phyloP scores from a whole-genome alignment of 106 monocot species.

The Dendrobium officinale region DNA sequence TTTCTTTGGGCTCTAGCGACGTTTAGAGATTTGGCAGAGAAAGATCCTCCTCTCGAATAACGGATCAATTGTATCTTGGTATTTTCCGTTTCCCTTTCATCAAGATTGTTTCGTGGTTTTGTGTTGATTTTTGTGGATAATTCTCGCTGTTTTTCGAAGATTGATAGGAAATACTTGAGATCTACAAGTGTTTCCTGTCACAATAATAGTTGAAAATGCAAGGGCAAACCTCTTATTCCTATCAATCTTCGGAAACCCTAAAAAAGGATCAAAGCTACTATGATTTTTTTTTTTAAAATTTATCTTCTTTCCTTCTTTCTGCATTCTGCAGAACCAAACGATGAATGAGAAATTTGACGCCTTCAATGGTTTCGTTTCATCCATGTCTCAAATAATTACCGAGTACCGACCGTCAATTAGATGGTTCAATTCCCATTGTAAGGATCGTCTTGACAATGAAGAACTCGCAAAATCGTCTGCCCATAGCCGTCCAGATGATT shows the following conservation, averaged over 20 bases:
- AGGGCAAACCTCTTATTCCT: neutral
- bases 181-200: no score
- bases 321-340: slow-evolving; percentile 37
- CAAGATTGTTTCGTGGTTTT: no score
- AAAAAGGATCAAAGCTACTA: neutral
- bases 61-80: no score
- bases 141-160: no score
- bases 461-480: neutral
- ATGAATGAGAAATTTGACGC: slow-evolving; percentile 26
- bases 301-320: neutral
- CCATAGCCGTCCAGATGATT: slow-evolving; percentile 5
- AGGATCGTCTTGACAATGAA: neutral
- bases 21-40: no score
- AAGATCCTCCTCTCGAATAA: no score
- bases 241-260: no score
- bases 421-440: slow-evolving; percentile 26
- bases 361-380: slow-evolving; percentile 15
- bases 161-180: no score
- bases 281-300: neutral
- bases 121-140: no score
- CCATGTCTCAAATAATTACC: slow-evolving; percentile 31
- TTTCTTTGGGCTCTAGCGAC: no score
- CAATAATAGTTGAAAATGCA: neutral
- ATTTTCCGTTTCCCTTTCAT: no score
- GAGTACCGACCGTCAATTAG: slow-evolving; percentile 49